Evolutionary conservation across 352 stramenopile genomes (phyloP).

Genomic region (Globisporangium splendens): DNA sequence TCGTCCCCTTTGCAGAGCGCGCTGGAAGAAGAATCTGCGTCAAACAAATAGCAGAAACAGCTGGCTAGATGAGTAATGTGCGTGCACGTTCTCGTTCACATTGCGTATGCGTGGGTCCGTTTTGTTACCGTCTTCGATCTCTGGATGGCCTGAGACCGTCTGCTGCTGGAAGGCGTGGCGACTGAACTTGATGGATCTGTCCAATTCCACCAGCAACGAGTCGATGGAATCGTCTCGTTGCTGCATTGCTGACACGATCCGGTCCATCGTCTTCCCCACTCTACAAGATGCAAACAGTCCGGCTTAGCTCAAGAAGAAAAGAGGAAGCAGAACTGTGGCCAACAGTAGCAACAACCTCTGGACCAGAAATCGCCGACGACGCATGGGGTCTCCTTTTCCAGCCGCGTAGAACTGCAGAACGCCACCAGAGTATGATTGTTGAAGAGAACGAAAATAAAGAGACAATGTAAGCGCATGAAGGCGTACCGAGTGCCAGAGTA

Average conservation of each 20-base stretch:
- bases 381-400: constrained; percentile 50
- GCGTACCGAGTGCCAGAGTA: constrained; percentile 17
- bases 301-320: too few species aligned
- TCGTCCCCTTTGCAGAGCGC: constrained; percentile 20
- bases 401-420: constrained; percentile 55
- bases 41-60: background rate
- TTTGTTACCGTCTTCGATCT: constrained; percentile 29
- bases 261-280: constrained; percentile 52
- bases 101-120: background rate
- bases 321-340: too few species aligned
- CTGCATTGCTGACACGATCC: constrained; percentile 53
- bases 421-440: too few species aligned
- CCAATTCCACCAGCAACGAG: constrained; percentile 70
- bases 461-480: background rate
- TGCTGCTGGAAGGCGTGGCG: constrained; percentile 57
- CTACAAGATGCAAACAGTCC: constrained; percentile 16
- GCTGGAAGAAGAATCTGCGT: background rate
- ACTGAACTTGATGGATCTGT: constrained; percentile 61
- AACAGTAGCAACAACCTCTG: constrained; percentile 33
- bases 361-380: constrained; percentile 57
- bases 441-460: too few species aligned
- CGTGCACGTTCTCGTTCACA: background rate
- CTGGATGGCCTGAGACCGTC: constrained; percentile 7
- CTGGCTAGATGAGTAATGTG: background rate
- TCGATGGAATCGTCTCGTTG: constrained; percentile 80